Percentiles rank a stretch among this genome's conserved stretches.
phyloP scores from a whole-genome alignment of 2,329 filamentous ascomycete genomes.

The Beauveria varroae region DNA sequence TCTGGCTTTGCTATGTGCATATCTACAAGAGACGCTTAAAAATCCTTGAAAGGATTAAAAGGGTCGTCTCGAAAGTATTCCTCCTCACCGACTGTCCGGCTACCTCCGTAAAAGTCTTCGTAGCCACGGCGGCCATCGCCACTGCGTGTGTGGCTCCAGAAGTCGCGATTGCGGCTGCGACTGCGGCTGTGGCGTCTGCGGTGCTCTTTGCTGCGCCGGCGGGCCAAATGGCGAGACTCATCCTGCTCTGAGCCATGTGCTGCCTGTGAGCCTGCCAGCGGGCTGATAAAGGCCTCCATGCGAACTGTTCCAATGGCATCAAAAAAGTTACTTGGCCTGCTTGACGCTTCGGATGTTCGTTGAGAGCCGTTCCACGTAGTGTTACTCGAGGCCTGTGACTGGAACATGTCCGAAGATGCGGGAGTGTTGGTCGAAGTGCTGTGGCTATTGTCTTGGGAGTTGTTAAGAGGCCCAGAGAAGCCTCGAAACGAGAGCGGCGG shows the following conservation, averaged over 20 bases:
- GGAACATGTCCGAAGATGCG: slow-evolving; percentile 52
- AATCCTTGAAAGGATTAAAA: slow-evolving; percentile 57
- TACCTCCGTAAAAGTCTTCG: slow-evolving; percentile 42
- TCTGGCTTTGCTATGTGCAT: neutral
- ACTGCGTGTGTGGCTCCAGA: slow-evolving; percentile 43
- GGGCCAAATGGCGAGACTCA: slow-evolving; percentile 38
- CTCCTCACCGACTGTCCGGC: slow-evolving; percentile 42
- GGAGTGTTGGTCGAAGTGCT: slow-evolving; percentile 55
- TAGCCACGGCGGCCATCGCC: slow-evolving; percentile 31
- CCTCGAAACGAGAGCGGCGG: slow-evolving; percentile 69
- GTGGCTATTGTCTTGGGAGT: slow-evolving; percentile 37
- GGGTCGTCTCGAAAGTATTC: slow-evolving; percentile 54
- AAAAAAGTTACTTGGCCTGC: slow-evolving; percentile 59
- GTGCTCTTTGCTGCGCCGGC: slow-evolving; percentile 48
- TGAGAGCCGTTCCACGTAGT: slow-evolving; percentile 39
- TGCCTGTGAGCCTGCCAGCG: slow-evolving; percentile 42
- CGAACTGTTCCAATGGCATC: slow-evolving; percentile 85
- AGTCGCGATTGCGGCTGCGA: slow-evolving; percentile 45
- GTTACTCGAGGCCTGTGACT: slow-evolving; percentile 43
- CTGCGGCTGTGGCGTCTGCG: slow-evolving; percentile 46
- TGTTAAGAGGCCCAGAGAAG: slow-evolving; percentile 54
- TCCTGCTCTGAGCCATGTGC: slow-evolving; percentile 43
- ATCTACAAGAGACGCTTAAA: slow-evolving; percentile 29
- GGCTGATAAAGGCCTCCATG: slow-evolving; percentile 93
- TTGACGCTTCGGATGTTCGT: slow-evolving; percentile 50